Conservation (phyloP, 345 rosid genomes). For the Gossypium sturtianum region DNA sequence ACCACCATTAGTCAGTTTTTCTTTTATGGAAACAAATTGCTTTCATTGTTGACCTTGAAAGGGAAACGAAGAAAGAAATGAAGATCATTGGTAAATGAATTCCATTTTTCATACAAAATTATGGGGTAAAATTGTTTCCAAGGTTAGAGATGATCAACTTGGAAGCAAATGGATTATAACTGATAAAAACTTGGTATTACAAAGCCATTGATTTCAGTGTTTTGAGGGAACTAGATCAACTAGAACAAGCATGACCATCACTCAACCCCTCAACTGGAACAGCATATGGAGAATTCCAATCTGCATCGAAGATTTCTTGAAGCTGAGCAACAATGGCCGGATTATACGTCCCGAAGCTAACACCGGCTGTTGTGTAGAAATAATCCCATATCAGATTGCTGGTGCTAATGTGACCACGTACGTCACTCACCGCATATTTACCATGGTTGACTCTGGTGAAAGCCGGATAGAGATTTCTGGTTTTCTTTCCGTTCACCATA, state of each 20-base stretch:
- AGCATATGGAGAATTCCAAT: constrained; percentile 77
- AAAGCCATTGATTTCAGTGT: background rate
- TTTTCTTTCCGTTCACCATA: constrained; percentile 30
- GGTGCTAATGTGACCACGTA: constrained; percentile 74
- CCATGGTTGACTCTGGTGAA: constrained; percentile 76
- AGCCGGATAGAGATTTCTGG: constrained; percentile 63
- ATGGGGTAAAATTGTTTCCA: too few relatives aligned
- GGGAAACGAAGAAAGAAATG: too few relatives aligned
- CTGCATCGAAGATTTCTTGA: constrained; percentile 71
- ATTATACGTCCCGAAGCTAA: constrained; percentile 68
- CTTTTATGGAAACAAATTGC: too few relatives aligned
- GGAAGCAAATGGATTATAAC: too few relatives aligned
- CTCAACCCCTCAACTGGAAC: constrained; percentile 42
- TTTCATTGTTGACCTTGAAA: too few relatives aligned
- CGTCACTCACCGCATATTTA: constrained; percentile 64
- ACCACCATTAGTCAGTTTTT: too few relatives aligned
- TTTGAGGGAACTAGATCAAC: constrained; percentile 17
- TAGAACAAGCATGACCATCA: constrained; percentile 22
- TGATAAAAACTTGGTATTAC: background rate
- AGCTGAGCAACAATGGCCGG: constrained; percentile 62
- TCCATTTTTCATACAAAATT: too few relatives aligned
- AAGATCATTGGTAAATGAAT: too few relatives aligned
- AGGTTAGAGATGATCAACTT: too few relatives aligned
- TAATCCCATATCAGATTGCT: constrained; percentile 88
- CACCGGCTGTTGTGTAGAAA: constrained; percentile 74